phyloP scores from a whole-genome alignment of 768 basidiomycete species.

The Leccinum variicolor region DNA sequence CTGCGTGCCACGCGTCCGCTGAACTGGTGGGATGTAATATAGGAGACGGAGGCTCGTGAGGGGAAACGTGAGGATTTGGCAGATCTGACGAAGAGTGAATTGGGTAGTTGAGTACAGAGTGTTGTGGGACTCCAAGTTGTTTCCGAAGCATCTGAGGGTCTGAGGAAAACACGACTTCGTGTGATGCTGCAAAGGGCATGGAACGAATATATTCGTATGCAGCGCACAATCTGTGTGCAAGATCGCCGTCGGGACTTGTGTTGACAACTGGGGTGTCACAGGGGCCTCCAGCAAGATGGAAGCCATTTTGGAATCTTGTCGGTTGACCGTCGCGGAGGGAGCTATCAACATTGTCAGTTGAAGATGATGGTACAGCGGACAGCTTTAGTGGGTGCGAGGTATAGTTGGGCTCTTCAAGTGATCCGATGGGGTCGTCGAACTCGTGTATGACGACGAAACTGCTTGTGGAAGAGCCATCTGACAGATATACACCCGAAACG shows the following conservation, averaged over 20 bases:
- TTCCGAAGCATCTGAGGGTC: slow-evolving; percentile 27
- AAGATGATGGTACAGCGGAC: neutral
- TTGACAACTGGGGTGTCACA: neutral
- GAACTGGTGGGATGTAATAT: neutral
- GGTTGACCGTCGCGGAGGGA: neutral
- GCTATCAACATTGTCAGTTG: neutral
- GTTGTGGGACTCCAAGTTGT: slow-evolving; percentile 30
- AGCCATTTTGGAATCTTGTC: neutral
- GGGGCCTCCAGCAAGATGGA: neutral
- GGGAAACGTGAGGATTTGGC: slow-evolving; percentile 23
- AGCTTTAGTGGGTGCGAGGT: neutral
- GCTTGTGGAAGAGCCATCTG: slow-evolving; percentile 10
- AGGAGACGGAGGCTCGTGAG: neutral
- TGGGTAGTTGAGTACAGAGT: slow-evolving; percentile 26
- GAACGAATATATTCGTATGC: slow-evolving; percentile 25
- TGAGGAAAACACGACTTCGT: slow-evolving; percentile 12
- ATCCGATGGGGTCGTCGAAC: slow-evolving; percentile 16
- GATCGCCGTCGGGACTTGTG: slow-evolving; percentile 13
- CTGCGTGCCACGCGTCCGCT: neutral
- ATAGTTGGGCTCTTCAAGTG: neutral
- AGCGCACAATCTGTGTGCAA: slow-evolving; percentile 17
- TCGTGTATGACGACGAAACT: slow-evolving; percentile 23
- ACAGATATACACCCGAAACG: slow-evolving; percentile 23
- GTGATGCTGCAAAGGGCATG: slow-evolving; percentile 17
- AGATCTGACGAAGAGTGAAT: slow-evolving; percentile 14